These are phyloP conservation scores for Tillandsia leiboldiana DNA, from an alignment of 176 grass and related monocot species.

Conservation along the genomic window DNA sequence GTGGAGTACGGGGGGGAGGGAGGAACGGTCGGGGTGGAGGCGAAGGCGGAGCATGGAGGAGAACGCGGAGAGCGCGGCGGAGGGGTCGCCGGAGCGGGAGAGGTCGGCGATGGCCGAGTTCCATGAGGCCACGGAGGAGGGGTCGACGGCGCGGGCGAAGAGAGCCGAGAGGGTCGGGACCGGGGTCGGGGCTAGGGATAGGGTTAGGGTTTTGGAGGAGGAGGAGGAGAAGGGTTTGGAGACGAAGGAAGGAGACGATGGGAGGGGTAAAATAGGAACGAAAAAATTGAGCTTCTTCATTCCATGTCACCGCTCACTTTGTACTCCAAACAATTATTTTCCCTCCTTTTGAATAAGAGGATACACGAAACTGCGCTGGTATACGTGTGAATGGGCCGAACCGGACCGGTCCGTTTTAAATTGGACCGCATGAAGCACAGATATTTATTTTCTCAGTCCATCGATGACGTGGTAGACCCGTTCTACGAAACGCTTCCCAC, in stretches of 20 bases:
- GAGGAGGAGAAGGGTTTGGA: background rate
- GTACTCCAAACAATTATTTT: too few species aligned
- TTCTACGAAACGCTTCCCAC: background rate
- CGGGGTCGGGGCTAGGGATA: background rate
- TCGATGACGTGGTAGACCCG: too few species aligned
- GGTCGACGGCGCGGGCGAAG: background rate
- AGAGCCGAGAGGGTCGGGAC: background rate
- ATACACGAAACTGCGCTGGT: too few species aligned
- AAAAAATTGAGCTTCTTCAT: background rate
- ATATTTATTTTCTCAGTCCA: too few species aligned
- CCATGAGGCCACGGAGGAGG: conserved; percentile 1
- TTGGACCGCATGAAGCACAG: too few species aligned
- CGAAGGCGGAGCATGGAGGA: conserved; percentile 3
- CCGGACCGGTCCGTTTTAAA: too few species aligned
- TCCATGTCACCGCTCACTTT: background rate
- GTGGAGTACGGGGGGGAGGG: conserved; percentile 44
- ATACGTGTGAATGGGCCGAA: too few species aligned
- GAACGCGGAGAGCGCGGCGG: conserved; percentile 1
- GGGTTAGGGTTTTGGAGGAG: background rate
- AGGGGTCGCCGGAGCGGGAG: background rate
- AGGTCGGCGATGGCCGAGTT: background rate
- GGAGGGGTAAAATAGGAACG: background rate
- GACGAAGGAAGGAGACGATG: background rate
- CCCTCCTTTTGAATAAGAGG: too few species aligned
- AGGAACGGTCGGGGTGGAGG: conserved; percentile 14